These are phyloP conservation scores for Solanum lycopersicoides DNA, from an alignment of 257 asterid species.

Conservation along the genomic window DNA sequence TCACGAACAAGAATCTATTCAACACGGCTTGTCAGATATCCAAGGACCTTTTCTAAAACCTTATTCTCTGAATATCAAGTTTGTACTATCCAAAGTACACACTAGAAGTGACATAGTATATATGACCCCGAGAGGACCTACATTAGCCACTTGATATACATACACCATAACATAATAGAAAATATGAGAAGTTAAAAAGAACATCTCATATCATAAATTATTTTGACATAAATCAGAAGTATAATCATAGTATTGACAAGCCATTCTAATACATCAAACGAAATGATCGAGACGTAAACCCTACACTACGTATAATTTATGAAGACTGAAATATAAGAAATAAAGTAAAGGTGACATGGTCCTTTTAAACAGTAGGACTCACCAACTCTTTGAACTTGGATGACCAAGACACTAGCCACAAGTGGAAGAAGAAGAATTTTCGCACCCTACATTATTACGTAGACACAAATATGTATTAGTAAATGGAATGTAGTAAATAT, in stretches of 20 bases:
- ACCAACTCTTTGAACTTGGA: background rate
- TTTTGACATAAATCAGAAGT: background rate
- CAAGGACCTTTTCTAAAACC: background rate
- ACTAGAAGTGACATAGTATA: background rate
- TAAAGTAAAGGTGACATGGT: background rate
- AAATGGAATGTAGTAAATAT: background rate
- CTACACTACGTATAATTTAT: background rate
- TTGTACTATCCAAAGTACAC: background rate
- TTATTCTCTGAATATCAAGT: too few species aligned
- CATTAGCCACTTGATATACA: background rate
- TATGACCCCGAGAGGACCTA: background rate
- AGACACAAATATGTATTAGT: background rate
- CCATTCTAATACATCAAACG: background rate
- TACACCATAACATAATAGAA: background rate
- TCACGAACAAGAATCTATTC: too few species aligned
- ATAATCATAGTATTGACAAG: background rate
- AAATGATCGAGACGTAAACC: too few species aligned
- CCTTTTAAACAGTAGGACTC: background rate
- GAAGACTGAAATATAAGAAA: background rate
- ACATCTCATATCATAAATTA: background rate
- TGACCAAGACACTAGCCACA: background rate
- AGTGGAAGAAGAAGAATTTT: background rate
- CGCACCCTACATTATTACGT: too few species aligned
- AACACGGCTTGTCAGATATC: too few species aligned
- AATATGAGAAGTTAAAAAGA: background rate